Evolutionary conservation across 495 filamentous ascomycete genomes (phyloP), one percentile per base, ranked within the genome.

Genomic region (Daldinia caldariorum): DNA sequence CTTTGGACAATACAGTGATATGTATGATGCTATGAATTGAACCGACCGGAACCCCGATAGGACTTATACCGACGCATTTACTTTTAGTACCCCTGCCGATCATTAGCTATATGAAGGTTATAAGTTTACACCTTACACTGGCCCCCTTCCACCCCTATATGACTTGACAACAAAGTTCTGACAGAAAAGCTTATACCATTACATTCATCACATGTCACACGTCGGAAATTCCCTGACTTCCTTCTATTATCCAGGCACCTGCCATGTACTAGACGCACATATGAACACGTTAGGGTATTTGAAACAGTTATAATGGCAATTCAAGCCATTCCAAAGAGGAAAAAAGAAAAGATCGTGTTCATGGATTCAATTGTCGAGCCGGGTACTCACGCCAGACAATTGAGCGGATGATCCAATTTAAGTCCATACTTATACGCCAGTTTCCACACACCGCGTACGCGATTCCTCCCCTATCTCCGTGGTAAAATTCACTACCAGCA

Each of bases 161-260:
- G 14, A 53, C 12, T 53, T 6, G 26, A 53, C 12, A 53, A 53
- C 49, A 53, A 53, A 34, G 60, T 63, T 45, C 35, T 43, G 26
- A 32, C 22, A 32, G 3, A 1, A 32, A 32, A 53, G 49, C 26
- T 53, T n/a, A 53, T 16, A 2, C 4, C 2, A 32, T 32, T 16
- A 1, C 12, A 53, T 32, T 32, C 29, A 12, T 32, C 49, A 32
- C 26, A 22, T 53, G 4, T 16, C 26, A 53, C 10, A 53, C 9
- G 4, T 32, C 5, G 29, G 13, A 53, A 6, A 53, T 53, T 29
- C 22, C 6, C n/a, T 16, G 4, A 53, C 43, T 5, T 1, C 3
- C 2, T 20, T 9, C 43, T 47, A 22, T 22, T 22, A 18, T n/a
- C 9, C 8, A 47, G 16, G 18, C 22, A 47, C 18, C 43, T 0